phyloP scores from a whole-genome alignment of 176 grass and related monocot species.

The Thalia dealbata region DNA sequence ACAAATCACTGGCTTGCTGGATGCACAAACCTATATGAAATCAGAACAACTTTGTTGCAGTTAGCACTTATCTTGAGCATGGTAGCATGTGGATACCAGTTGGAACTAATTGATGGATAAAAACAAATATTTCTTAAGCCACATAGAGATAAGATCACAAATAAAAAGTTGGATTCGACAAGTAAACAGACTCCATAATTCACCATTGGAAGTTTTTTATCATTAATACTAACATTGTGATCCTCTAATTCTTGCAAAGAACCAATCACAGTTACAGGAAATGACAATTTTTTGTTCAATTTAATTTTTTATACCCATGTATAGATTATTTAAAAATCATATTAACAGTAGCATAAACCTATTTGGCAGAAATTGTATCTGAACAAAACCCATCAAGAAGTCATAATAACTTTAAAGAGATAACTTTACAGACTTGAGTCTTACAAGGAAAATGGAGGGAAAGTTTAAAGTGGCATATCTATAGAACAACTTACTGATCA shows the following conservation, averaged over 20 bases:
- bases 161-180: too few relatives aligned
- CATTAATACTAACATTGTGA: too few relatives aligned
- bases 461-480: not conserved
- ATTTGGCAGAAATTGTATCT: not conserved
- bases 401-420: not conserved
- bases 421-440: not conserved
- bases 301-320: not conserved
- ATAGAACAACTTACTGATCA: conserved; percentile 42
- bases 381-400: not conserved
- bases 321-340: not conserved
- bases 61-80: too few relatives aligned
- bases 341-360: not conserved
- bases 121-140: too few relatives aligned
- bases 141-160: too few relatives aligned
- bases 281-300: not conserved
- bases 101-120: too few relatives aligned
- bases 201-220: too few relatives aligned
- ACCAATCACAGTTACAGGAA: not conserved
- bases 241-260: not conserved
- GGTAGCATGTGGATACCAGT: too few relatives aligned
- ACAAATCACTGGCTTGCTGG: not conserved
- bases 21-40: not conserved
- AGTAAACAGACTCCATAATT: too few relatives aligned
- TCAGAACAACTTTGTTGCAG: too few relatives aligned
- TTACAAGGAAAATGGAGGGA: not conserved